Evolutionary conservation across 345 rosid species (phyloP), one percentile per base, ranked within the genome.

Genomic region (Clarkia xantiana): DNA sequence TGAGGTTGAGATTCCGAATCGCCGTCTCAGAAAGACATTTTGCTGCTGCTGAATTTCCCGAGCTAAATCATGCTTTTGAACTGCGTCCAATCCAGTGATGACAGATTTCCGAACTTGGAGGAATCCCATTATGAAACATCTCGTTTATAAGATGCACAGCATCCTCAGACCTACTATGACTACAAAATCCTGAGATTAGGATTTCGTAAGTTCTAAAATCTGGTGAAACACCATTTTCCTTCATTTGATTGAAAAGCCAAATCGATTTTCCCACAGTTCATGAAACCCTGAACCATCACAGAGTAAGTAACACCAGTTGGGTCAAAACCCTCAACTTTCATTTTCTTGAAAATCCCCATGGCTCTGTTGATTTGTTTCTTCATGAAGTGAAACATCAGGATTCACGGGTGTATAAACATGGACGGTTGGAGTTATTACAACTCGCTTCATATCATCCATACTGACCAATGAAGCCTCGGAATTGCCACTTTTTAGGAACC

Each of bases 341-440:
- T 82, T 53, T 58, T 51, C 42, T 68, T 57, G 10, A 62, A 79
- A 40, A 51, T 75, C 54, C 67, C 84, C 58, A 62, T 9, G 7
- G 75, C 89, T 42, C 67, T 79, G 4, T 62, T 74, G 0, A 57
- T 55, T 59, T 80, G 79, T 65, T 71, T 82, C 66, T 66, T 84
- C 48, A 82, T 72, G 74, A 66, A 82, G 54, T 84, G 76, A 41
- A 71, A 75, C n/a, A 78, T 70, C 9, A 84, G 62, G n/a, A n/a
- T n/a, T n/a, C n/a, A n/a, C n/a, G 52, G 94, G 80, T 23, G 97
- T 84, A 18, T 84, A 81, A 22, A 76, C 82, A 52, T 82, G 94
- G 42, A 75, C 79, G 1, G 76, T 67, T 0, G 93, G 86, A 55
- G 54, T 46, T 51, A 73, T 57, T 42, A 84, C 82, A 4, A 51